phyloP scores from a whole-genome alignment of 2,329 filamentous ascomycete species.

The Graphium sp. region DNA sequence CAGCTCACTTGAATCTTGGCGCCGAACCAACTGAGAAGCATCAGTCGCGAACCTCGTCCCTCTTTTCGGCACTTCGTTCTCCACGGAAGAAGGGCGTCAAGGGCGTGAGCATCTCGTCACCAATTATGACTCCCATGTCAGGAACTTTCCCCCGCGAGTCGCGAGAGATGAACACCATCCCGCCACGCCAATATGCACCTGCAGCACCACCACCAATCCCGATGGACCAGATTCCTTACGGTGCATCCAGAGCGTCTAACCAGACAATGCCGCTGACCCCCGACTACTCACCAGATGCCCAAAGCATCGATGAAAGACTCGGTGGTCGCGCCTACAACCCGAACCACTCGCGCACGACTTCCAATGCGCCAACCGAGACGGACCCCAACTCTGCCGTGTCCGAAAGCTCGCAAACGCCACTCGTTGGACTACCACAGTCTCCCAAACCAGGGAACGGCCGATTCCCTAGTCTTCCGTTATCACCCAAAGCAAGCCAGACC shows the following conservation, averaged over 20 bases:
- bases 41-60: slow-evolving; percentile 39
- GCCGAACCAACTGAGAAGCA: slow-evolving; percentile 26
- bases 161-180: slow-evolving; percentile 40
- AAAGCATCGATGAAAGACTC: slow-evolving; percentile 31
- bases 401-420: slow-evolving; percentile 29
- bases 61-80: slow-evolving; percentile 44
- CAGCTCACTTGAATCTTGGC: slow-evolving; percentile 29
- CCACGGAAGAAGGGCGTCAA: slow-evolving; percentile 35
- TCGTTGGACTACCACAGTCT: slow-evolving; percentile 25
- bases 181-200: slow-evolving; percentile 40
- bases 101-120: slow-evolving; percentile 43
- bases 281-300: slow-evolving; percentile 26
- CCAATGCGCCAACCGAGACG: slow-evolving; percentile 19
- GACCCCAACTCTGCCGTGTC: slow-evolving; percentile 26
- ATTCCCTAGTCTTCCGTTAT: slow-evolving; percentile 12
- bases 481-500: slow-evolving; percentile 3
- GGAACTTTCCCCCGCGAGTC: slow-evolving; percentile 38
- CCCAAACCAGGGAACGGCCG: slow-evolving; percentile 16
- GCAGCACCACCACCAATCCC: slow-evolving; percentile 39
- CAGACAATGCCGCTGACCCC: slow-evolving; percentile 18
- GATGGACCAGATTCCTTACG: slow-evolving; percentile 16
- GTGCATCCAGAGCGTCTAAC: slow-evolving; percentile 11
- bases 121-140: slow-evolving; percentile 47
- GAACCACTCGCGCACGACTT: slow-evolving; percentile 18
- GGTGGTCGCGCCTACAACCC: slow-evolving; percentile 16